Conservation (phyloP, 2,329 filamentous ascomycete species). For the Alternaria conjuncta region DNA sequence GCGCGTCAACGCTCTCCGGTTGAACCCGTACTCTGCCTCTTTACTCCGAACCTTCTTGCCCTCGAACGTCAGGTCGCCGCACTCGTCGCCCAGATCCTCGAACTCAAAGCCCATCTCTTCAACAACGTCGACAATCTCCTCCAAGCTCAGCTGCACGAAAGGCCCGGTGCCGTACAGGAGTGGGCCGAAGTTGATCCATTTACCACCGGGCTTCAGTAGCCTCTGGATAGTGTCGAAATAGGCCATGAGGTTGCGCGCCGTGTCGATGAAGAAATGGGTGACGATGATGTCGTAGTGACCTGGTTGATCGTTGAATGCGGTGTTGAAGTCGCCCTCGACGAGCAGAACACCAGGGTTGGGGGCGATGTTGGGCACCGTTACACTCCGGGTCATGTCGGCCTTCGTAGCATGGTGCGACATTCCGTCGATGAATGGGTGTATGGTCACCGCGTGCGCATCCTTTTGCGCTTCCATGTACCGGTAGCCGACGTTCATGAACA, state of each 20-base stretch:
- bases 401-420: constrained; percentile 63
- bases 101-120: constrained; percentile 62
- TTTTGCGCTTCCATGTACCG: constrained; percentile 54
- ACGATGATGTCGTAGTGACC: constrained; percentile 57
- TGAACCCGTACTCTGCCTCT: constrained; percentile 61
- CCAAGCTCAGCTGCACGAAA: constrained; percentile 62
- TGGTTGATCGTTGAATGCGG: constrained; percentile 37
- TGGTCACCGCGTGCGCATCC: constrained; percentile 24
- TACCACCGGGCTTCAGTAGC: constrained; percentile 56
- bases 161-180: constrained; percentile 63
- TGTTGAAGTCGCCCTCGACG: constrained; percentile 65
- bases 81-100: constrained; percentile 51
- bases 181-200: constrained; percentile 65
- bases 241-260: constrained; percentile 61
- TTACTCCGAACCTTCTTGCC: constrained; percentile 52
- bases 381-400: constrained; percentile 54
- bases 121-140: constrained; percentile 59
- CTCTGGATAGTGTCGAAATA: constrained; percentile 63
- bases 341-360: constrained; percentile 53
- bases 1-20: constrained; percentile 57
- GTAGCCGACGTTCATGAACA: constrained; percentile 64
- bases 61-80: constrained; percentile 54
- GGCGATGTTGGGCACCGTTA: constrained; percentile 53
- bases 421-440: constrained; percentile 63
- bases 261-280: constrained; percentile 68